Percentiles rank a stretch among this genome's conserved stretches.
These are phyloP conservation scores for Pseudocercospora vitis DNA, from an alignment of 2,329 filamentous ascomycete genomes.

Conservation along the genomic window DNA sequence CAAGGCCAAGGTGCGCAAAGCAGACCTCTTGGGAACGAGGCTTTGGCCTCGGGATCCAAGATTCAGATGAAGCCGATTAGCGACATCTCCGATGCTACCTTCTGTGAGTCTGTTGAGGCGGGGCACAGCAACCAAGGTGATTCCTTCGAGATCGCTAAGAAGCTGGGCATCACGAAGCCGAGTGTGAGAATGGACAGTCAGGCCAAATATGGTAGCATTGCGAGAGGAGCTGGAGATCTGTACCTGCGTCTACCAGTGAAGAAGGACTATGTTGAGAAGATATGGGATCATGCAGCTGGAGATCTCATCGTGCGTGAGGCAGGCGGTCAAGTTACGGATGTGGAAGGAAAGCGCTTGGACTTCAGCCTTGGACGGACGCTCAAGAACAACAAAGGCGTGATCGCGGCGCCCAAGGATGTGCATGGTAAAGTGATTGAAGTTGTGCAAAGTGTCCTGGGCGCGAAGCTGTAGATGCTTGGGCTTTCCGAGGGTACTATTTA, in stretches of 20 bases:
- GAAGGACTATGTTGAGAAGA: slow-evolving; percentile 94
- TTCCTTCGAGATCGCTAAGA: slow-evolving; percentile 78
- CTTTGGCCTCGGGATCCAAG: slow-evolving; percentile 55
- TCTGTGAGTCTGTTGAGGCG: slow-evolving; percentile 95
- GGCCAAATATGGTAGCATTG: slow-evolving; percentile 95
- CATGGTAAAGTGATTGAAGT: slow-evolving; percentile 75
- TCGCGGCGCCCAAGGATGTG: slow-evolving; percentile 77
- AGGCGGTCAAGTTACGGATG: slow-evolving; percentile 87
- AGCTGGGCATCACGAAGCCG: slow-evolving; percentile 82
- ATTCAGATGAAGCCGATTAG: slow-evolving; percentile 79
- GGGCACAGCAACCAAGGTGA: slow-evolving; percentile 88
- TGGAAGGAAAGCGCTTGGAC: slow-evolving; percentile 78
- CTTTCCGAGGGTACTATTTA: neutral
- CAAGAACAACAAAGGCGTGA: slow-evolving; percentile 86
- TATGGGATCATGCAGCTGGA: slow-evolving; percentile 97
- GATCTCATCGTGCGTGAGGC: slow-evolving; percentile 93
- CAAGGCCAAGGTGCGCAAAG: slow-evolving; percentile 76
- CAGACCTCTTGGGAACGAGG: slow-evolving; percentile 63
- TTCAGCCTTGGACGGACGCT: slow-evolving; percentile 85
- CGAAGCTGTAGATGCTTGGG: slow-evolving; percentile 39
- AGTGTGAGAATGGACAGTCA: slow-evolving; percentile 96
- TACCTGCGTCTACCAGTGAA: slow-evolving; percentile 86
- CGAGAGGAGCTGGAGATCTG: slow-evolving; percentile 87
- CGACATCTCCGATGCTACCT: slow-evolving; percentile 77
- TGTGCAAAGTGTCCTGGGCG: slow-evolving; percentile 74